phyloP scores from a whole-genome alignment of 2,329 filamentous ascomycete species.

The Pyrenophora seminiperda region DNA sequence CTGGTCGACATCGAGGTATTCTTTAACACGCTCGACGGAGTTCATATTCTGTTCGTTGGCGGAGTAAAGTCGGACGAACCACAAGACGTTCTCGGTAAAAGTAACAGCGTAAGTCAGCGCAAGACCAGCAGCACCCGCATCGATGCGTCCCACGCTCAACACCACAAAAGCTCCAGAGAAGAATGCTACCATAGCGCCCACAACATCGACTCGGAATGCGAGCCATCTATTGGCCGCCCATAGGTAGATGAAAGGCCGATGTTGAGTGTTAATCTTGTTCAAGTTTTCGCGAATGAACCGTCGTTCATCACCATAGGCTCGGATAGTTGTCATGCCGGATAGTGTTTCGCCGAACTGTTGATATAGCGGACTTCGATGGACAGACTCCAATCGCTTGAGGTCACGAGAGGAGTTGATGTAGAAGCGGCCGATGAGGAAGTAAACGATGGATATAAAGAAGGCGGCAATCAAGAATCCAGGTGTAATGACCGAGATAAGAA shows the following conservation, averaged over 20 bases:
- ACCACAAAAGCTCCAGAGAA: constrained; percentile 93
- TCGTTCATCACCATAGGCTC: constrained; percentile 91
- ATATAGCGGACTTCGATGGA: constrained; percentile 92
- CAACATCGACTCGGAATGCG: constrained; percentile 85
- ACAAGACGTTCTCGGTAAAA: constrained; percentile 95
- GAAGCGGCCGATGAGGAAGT: constrained; percentile 81
- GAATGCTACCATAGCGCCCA: constrained; percentile 91
- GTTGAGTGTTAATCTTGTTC: constrained; percentile 83
- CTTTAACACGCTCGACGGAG: constrained; percentile 94
- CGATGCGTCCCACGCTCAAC: constrained; percentile 77
- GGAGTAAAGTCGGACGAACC: constrained; percentile 92
- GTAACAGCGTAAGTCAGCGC: constrained; percentile 95
- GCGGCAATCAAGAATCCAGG: constrained; percentile 88
- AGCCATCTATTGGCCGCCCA: constrained; percentile 99
- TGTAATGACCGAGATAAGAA: constrained; percentile 85
- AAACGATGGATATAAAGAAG: constrained; percentile 80
- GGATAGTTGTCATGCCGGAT: constrained; percentile 92
- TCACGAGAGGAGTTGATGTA: constrained; percentile 94
- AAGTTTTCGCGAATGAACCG: constrained; percentile 94
- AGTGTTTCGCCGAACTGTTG: constrained; percentile 98
- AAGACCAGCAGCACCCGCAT: constrained; percentile 89
- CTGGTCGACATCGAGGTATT: constrained; percentile 95
- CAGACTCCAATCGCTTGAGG: constrained; percentile 90
- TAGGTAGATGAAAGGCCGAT: constrained; percentile 91
- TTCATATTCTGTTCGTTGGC: constrained; percentile 99